phyloP scores from a whole-genome alignment of 345 rosid species.

The Dipteronia dyeriana region DNA sequence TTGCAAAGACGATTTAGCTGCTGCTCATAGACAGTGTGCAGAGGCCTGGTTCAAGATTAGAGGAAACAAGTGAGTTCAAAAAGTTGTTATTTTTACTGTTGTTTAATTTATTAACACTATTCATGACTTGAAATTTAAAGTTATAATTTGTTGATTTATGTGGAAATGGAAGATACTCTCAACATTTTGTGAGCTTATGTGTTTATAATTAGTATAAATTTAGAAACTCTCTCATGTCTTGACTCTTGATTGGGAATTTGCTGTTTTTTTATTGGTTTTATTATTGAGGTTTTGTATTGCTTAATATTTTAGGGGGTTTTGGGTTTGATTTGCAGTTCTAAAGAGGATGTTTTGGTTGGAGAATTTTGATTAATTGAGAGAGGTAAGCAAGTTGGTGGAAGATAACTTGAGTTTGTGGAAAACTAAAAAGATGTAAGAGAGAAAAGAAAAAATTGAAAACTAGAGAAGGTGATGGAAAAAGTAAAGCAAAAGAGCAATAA shows the following conservation, averaged over 20 bases:
- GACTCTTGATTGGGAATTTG: conserved; percentile 13
- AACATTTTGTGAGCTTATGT: not conserved
- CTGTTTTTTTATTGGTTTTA: not conserved
- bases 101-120: not conserved
- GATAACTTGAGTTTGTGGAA: conserved; percentile 7
- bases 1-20: conserved; percentile 90
- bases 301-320: not conserved
- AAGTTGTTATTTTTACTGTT: not conserved
- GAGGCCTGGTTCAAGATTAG: conserved; percentile 97
- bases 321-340: not conserved
- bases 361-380: conserved; percentile 10
- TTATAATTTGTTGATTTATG: conserved; percentile 1
- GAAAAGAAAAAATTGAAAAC: not conserved
- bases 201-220: not conserved
- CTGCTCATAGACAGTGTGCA: conserved; percentile 95
- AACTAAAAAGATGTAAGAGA: not conserved
- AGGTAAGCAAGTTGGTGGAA: conserved; percentile 27
- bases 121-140: not conserved
- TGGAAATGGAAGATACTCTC: not conserved
- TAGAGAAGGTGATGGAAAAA: conserved; percentile 17
- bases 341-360: no score
- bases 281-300: not conserved
- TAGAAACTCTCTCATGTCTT: not conserved
- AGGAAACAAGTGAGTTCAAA: conserved; percentile 74
- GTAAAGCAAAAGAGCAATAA: conserved; percentile 27